phyloP scores from a whole-genome alignment of 176 grass and related monocot genomes.

The Cenchrus fungigraminus region DNA sequence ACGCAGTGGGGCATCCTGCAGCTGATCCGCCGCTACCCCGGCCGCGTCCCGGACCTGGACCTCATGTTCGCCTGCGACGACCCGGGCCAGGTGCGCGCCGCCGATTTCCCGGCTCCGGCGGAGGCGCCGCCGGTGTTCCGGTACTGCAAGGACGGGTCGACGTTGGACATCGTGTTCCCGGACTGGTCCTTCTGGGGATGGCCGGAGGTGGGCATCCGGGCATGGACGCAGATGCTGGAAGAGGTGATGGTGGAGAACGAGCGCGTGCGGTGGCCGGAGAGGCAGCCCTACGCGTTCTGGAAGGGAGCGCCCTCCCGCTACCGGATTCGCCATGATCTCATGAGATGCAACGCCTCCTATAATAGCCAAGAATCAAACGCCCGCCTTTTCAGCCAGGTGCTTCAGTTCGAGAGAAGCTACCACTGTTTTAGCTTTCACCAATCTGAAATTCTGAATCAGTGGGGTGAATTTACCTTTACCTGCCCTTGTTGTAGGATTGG shows the following conservation, averaged over 20 bases:
- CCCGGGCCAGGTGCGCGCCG: conserved; percentile 41
- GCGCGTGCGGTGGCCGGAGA: conserved; percentile 47
- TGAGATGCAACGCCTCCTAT: no score
- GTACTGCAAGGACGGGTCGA: conserved; percentile 57
- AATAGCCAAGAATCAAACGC: no score
- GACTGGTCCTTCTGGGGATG: conserved; percentile 94
- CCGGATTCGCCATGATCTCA: no score
- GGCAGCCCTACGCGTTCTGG: conserved; percentile 64
- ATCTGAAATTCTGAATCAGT: no score
- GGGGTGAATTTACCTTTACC: no score
- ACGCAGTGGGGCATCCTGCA: conserved; percentile 70
- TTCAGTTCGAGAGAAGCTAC: no score
- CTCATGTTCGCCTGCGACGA: conserved; percentile 66
- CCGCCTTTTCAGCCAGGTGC: no score
- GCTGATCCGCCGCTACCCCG: conserved; percentile 59
- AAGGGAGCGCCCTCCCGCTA: conserved; percentile 28
- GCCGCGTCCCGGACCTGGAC: conserved; percentile 64
- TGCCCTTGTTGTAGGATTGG: no score
- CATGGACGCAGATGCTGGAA: conserved; percentile 46
- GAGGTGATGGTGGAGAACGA: conserved; percentile 43
- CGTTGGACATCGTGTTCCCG: conserved; percentile 71
- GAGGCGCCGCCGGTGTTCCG: conserved; percentile 56
- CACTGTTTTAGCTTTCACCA: no score
- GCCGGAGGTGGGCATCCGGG: conserved; percentile 60
- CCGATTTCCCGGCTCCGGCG: conserved; percentile 22